A percentile compares a stretch with the other conserved stretches of the same genome.
phyloP scores from a whole-genome alignment of 306 rosid genomes.

The Pyrus communis region DNA sequence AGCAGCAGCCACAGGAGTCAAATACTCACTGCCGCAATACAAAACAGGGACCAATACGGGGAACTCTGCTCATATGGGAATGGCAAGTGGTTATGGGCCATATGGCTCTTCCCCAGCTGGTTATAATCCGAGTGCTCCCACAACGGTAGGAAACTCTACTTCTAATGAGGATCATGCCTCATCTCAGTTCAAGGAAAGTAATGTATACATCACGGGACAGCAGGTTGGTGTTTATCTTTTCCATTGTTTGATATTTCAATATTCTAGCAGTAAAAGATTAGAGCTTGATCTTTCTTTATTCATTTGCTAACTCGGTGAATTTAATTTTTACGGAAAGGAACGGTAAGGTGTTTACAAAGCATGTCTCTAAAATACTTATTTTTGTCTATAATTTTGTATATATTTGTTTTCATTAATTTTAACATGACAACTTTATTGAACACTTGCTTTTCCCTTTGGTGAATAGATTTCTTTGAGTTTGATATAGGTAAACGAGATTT shows the following conservation, averaged over 20 bases:
- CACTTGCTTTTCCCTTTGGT: not conserved
- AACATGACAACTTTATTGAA: not conserved
- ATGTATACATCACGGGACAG: conserved; percentile 71
- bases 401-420: not conserved
- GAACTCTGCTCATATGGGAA: conserved; percentile 66
- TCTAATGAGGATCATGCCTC: conserved; percentile 72
- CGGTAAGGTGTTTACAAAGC: not conserved
- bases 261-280: not conserved
- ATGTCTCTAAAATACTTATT: not conserved
- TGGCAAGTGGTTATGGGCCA: conserved; percentile 70
- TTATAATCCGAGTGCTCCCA: conserved; percentile 70
- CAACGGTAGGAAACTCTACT: conserved; percentile 57
- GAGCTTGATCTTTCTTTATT: not conserved
- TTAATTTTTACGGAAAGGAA: not conserved
- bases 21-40: conserved; percentile 84
- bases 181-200: conserved; percentile 84
- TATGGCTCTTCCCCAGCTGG: conserved; percentile 78
- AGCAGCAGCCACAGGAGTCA: conserved; percentile 62
- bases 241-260: conserved; percentile 7
- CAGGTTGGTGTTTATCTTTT: conserved; percentile 54
- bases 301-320: not conserved
- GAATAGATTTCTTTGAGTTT: no score
- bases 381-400: not conserved
- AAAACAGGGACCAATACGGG: conserved; percentile 70
- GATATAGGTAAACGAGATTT: no score